Conservation (phyloP, 306 rosid genomes). For the Dalbergia cultrata region DNA sequence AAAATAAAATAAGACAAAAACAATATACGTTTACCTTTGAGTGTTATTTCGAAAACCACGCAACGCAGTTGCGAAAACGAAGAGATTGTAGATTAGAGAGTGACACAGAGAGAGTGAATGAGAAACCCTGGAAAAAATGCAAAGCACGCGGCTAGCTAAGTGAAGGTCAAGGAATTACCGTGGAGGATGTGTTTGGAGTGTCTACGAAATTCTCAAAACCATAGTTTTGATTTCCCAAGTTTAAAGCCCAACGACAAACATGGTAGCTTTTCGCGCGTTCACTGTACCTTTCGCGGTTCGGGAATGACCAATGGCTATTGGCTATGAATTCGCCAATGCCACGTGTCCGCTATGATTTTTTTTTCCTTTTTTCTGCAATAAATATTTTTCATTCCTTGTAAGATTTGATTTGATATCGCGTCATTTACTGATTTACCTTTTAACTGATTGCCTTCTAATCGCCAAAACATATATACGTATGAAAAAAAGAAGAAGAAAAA, state of each 20-base stretch:
- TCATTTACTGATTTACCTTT: not conserved
- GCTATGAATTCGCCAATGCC: not conserved
- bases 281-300: not conserved
- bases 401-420: not conserved
- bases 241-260: not conserved
- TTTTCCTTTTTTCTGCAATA: not conserved
- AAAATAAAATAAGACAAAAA: not conserved
- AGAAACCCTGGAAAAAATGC: not conserved
- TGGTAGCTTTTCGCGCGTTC: slow-evolving; percentile 10
- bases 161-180: too few relatives aligned
- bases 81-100: not conserved
- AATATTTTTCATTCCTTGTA: not conserved
- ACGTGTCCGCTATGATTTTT: not conserved
- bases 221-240: not conserved
- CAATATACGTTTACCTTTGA: not conserved
- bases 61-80: not conserved
- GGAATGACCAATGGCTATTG: not conserved
- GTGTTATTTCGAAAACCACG: not conserved
- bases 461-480: not conserved
- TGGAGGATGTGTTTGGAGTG: not conserved
- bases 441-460: not conserved
- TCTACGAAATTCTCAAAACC: not conserved
- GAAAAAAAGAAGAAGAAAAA: too few relatives aligned
- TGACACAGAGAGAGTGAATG: not conserved
- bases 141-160: not conserved